These are phyloP conservation scores for Botrytis deweyae DNA, from an alignment of 2,329 filamentous ascomycete species.

Conservation along the genomic window DNA sequence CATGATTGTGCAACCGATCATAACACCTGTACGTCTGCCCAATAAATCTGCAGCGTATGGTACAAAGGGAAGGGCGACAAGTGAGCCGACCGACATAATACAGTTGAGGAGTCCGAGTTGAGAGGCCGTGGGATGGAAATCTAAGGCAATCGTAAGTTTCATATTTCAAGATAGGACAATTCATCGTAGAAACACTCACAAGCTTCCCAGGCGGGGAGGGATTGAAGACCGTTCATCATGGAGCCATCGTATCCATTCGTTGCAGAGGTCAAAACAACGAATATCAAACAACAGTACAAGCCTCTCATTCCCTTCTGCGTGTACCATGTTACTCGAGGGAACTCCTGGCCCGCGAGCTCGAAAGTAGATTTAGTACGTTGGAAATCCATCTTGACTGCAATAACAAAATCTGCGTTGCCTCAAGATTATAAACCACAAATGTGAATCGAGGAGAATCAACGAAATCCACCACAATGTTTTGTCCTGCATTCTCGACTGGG, in stretches of 20 bases:
- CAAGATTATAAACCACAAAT: neutral
- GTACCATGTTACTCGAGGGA: conserved; percentile 48
- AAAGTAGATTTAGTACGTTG: conserved; percentile 33
- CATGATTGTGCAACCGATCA: conserved; percentile 48
- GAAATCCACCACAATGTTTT: neutral
- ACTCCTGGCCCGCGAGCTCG: conserved; percentile 36
- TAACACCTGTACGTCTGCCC: conserved; percentile 48
- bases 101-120: conserved; percentile 47
- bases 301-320: conserved; percentile 56
- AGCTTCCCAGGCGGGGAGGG: conserved; percentile 46
- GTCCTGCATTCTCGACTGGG: neutral
- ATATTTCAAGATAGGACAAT: conserved; percentile 38
- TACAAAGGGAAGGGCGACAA: conserved; percentile 48
- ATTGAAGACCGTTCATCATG: conserved; percentile 49
- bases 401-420: neutral
- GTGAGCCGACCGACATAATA: conserved; percentile 51
- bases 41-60: conserved; percentile 50
- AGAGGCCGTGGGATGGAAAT: conserved; percentile 39
- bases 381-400: conserved; percentile 23
- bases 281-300: conserved; percentile 50
- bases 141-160: conserved; percentile 44
- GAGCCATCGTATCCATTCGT: conserved; percentile 48
- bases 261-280: conserved; percentile 46
- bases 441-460: neutral
- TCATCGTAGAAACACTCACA: conserved; percentile 47